Base-by-base conservation (phyloP, 225 moss, liverwort and hornwort species). In the Bryoerythrophyllum caledonicum region DNA sequence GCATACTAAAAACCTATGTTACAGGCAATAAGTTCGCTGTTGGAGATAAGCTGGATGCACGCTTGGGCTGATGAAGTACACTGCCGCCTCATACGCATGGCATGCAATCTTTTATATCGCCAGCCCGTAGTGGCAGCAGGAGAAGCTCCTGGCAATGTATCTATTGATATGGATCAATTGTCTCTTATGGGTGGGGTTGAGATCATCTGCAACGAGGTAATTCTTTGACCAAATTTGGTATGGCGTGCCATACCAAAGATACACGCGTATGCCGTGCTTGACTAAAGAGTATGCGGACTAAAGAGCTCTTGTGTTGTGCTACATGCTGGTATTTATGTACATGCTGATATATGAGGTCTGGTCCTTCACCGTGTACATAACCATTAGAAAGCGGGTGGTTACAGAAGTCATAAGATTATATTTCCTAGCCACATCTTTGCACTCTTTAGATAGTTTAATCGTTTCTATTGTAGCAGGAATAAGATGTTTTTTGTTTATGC, bases 61-160 rank as follows among this genome's bases (percentile, higher is more conserved):
- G 99, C 93, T 48, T 99, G 99, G 99, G 95, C 99, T 63, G 95
- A 93, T 71, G 95, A 95, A 83, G 87, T 99, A 61, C 95, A 99
- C 78, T 85, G 90, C 83, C 88, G 89, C 68, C 91, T 99, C 44
- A 84, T 93, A 75, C 89, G 93, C 56, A 88, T 99, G 78, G 84
- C 86, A 56, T 93, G 95, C 82, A 95, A 91, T 85, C 88, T 99
- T 82, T 68, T 99, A 79, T 95, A 99, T 78, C 89, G 89, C 67
- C 76, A 88, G 72, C 82, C 87, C 76, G 78, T 54, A 64, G 68
- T 71, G 40, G 77, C 67, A 67, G 80, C 78, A 49, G 90, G 79
- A 60, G 78, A 85, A 63, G 64, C 69, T 28, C 60, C 77, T 64
- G 76, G 76, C 75, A 88, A 82, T 71, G 69, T 87, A 21, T 82